Base-by-base conservation (phyloP, 345 rosid genomes). In the Brassica carinata region DNA sequence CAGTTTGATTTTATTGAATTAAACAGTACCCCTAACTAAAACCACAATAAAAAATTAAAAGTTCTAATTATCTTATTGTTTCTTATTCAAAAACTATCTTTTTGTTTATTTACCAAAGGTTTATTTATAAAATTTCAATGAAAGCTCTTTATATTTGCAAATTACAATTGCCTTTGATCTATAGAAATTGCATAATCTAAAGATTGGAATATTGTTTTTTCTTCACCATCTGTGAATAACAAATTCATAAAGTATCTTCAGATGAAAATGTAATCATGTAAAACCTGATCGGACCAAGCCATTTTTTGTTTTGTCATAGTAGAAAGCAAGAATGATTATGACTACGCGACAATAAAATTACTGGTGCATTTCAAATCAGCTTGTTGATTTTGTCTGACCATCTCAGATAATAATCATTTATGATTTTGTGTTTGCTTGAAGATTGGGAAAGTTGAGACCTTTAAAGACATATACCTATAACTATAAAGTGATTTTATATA, bases 361-460 rank as follows among this genome's bases (percentile, higher is more conserved):
- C 75, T 69, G 57, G 23, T 68, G 64, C 83, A 74, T 68, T 73
- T 45, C 59, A 74, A 67, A 80, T 74, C 71, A 74, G 79, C 72
- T 80, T 74, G 27, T 48, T 67, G 40, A 36, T 68, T 74, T 73
- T 79, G 70, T 68, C 83, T 74, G 79, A 79, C 70, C 51, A 43
- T 10, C 51, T 43, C 51, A 72, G 59, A 73, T 48, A 79, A 79
- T 74, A 78, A 68, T 74, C 78, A 79, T 62, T 63, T 53, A 69
- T 69, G 17, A 69, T 53, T 66, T 75, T 29, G 72, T 14, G 79
- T 80, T 75, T 80, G 83, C 83, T 80, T 80, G 79, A 69, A 80
- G 79, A 80, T 74, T 71, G 83, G 75, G 79, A 74, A 80, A 69
- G 83, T 61, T 69, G 79, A 48, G 34, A 43, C 17, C 30, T 74